phyloP scores from a whole-genome alignment of 164 flowering plant genomes.

The Amborella trichopoda region DNA sequence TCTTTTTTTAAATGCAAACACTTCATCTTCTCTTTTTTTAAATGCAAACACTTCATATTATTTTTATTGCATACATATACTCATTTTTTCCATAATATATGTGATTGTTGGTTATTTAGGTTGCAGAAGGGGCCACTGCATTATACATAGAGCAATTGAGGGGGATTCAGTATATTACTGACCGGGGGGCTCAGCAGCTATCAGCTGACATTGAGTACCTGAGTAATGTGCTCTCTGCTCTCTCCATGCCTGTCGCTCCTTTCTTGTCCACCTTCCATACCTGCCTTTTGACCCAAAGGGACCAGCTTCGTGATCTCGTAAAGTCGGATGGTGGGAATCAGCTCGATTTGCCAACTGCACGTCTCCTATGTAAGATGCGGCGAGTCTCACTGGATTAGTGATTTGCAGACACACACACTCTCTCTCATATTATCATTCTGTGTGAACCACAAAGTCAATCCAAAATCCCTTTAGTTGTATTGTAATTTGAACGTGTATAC shows the following conservation, averaged over 20 bases:
- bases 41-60: no score
- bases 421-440: no score
- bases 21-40: no score
- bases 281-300: conserved; percentile 74
- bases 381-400: conserved; percentile 53
- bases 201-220: conserved; percentile 91
- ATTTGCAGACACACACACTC: no score
- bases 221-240: conserved; percentile 87
- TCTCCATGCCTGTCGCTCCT: conserved; percentile 82
- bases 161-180: conserved; percentile 80
- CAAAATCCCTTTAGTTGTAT: no score
- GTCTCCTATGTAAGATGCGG: conserved; percentile 84
- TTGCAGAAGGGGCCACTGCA: conserved; percentile 94
- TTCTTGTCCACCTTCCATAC: conserved; percentile 71
- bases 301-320: conserved; percentile 64
- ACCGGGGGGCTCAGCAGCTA: conserved; percentile 88
- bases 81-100: no score
- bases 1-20: no score
- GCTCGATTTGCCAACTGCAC: conserved; percentile 76
- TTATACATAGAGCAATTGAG: conserved; percentile 88
- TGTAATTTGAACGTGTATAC: no score
- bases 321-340: conserved; percentile 57
- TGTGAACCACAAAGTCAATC: no score
- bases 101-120: conserved; percentile 44
- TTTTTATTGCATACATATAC: no score